Base-by-base conservation (phyloP, 768 basidiomycete species). In the Dioszegia hungarica region DNA sequence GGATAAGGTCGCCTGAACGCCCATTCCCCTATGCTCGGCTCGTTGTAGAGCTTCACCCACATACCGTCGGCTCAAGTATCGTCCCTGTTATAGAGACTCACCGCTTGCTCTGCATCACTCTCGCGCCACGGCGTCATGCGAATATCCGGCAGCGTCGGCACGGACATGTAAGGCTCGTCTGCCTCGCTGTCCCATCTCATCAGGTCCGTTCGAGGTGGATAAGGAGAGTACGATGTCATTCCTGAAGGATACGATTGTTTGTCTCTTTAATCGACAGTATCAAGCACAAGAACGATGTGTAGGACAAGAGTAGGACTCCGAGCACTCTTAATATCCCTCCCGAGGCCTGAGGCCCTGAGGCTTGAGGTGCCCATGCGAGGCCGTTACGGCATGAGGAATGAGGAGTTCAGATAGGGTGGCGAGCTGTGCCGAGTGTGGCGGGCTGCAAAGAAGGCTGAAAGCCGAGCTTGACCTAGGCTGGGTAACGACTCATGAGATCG, bases 121-220 rank as follows among this genome's bases (percentile, higher is more conserved):
- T 34, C 31, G 31, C 47, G 47, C 47, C 47, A 49, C 15, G 47
- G 47, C 5, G 47, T 49, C 8, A 49, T 14, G 14, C 47, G 47
- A 6, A 49, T 3, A 34, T 49, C 47, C n/a, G 47, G 47, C 11
- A 34, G 29, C 17, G 22, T 15, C 5, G 29, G 47, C 3, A 49
- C n/a, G 20, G 22, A 12, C 19, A 49, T 49, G 34, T 34, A 49
- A 10, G 47, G 47, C 47, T 49, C 47, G 19, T 49, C 47, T 2
- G 17, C 15, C 47, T 49, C 34, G 12, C n/a, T n/a, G 24, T 49
- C 47, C 47, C 47, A 49, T 20, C 33, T 33, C 10, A 49, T 34
- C 19, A 49, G 47, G 15, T 49, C 47, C 8, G 47, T 49, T 24
- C 47, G 9, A n/a, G 47, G 15, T 34, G 29, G 41, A 19, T n/a